Base-by-base conservation (phyloP, 2,329 filamentous ascomycete species). In the Aspergillus sp. region DNA sequence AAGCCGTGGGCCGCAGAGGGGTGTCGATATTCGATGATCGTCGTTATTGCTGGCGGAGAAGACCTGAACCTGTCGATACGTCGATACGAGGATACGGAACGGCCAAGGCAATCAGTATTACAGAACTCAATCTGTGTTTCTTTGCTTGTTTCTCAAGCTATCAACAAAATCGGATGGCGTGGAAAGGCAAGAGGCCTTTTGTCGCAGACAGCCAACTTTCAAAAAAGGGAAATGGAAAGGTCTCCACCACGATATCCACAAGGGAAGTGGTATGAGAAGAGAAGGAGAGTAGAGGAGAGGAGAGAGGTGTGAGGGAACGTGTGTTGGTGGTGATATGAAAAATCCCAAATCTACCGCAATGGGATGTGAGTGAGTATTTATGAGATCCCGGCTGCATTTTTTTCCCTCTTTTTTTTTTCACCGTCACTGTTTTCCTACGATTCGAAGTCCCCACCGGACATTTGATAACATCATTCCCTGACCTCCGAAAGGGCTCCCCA, bases 1-100 rank as follows among this genome's bases (percentile, higher is more conserved):
- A 47, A 47, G 45, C 11, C 18, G 45, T 24, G 18, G 24, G 45
- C 22, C 12, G 45, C 45, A 24, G 4, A 57, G 46, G 61, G 61
- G 56, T 62, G 55, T 59, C 55, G 53, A 42, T 47, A 47, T 39
- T 51, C 52, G 20, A 57, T 49, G n/a, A 49, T 32, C n/a, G 50
- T 39, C 20, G 46, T 57, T 59, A 53, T 52, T 54, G 55, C 52
- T 52, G 55, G 54, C 53, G 58, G 55, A 54, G 45, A 54, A 55
- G 49, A 47, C 39, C 49, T 29, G 49, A 36, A 57, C 56, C 56
- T 58, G 32, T 54, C 51, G 56, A 57, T 60, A 64, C 54, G 60
- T 50, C 57, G 60, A 64, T 60, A 63, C 60, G 62, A 63, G 58
- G 55, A 60, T 63, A 63, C 57, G 47, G 52, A 55, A 58, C 54